These are phyloP conservation scores for Sicyos edulis DNA, from an alignment of 306 rosid species.

Conservation along the genomic window DNA sequence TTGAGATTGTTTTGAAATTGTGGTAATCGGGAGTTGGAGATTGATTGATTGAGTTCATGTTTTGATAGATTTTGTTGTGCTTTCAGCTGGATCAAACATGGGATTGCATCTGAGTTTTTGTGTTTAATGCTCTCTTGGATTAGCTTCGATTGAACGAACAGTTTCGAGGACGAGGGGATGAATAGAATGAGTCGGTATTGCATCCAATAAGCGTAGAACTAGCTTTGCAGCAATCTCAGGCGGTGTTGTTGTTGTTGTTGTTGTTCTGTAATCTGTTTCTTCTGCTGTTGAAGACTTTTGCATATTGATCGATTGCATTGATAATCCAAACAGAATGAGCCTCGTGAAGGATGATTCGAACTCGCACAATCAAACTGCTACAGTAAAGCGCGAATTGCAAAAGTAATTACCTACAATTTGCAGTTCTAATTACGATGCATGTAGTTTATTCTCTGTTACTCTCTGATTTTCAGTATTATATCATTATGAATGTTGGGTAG, in stretches of 20 bases:
- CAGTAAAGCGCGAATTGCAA: conserved; percentile 36
- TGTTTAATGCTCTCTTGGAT: conserved; percentile 12
- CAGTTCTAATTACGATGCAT: neutral
- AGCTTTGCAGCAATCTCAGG: conserved; percentile 6
- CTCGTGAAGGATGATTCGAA: conserved; percentile 43
- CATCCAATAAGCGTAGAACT: neutral
- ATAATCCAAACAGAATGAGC: conserved; percentile 52
- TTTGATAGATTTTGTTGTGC: conserved; percentile 23
- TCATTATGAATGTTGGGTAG: neutral
- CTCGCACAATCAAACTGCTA: conserved; percentile 35
- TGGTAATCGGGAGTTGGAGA: conserved; percentile 20
- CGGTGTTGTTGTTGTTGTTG: neutral
- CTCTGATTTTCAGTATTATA: neutral
- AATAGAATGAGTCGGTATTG: conserved; percentile 6
- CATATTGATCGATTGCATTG: conserved; percentile 12
- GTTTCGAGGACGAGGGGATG: conserved; percentile 16
- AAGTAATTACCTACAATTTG: conserved; percentile 40
- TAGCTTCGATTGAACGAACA: conserved; percentile 10
- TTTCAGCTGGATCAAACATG: conserved; percentile 49
- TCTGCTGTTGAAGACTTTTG: conserved; percentile 24
- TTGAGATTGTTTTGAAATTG: conserved; percentile 9
- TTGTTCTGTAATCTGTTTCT: conserved; percentile 13
- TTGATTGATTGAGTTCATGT: conserved; percentile 9
- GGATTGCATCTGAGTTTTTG: conserved; percentile 25
- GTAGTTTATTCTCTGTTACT: neutral